Percentiles rank a stretch among this genome's conserved stretches.
phyloP scores from a whole-genome alignment of 2,329 filamentous ascomycete species.

The Arthrobotrys sphaeroides region DNA sequence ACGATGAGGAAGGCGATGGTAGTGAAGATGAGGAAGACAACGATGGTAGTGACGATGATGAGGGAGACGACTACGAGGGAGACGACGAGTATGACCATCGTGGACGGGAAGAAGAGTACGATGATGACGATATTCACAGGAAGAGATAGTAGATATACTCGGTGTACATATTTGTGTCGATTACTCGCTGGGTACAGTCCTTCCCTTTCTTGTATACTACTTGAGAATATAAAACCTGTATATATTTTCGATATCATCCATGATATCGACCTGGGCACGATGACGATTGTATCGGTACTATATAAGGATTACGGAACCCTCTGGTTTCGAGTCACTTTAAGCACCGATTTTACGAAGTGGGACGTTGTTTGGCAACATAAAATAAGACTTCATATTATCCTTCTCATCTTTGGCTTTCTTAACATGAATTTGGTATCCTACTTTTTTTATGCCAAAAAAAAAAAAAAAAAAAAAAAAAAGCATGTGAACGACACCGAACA shows the following conservation, averaged over 20 bases:
- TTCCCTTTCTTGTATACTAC: slow-evolving; percentile 17
- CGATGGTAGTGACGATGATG: slow-evolving; percentile 37
- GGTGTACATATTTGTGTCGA: not conserved
- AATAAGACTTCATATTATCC: slow-evolving; percentile 55
- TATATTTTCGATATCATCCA: slow-evolving; percentile 7
- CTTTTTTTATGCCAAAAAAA: slow-evolving; percentile 40
- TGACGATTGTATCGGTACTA: not conserved
- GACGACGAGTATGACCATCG: slow-evolving; percentile 2
- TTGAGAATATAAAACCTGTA: slow-evolving; percentile 16
- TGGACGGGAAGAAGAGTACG: slow-evolving; percentile 1
- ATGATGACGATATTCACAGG: slow-evolving; percentile 1
- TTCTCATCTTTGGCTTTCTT: slow-evolving; percentile 53
- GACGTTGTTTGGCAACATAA: slow-evolving; percentile 32
- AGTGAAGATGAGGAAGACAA: slow-evolving; percentile 67
- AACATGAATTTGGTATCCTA: slow-evolving; percentile 2
- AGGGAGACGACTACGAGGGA: not conserved
- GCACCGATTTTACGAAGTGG: not conserved
- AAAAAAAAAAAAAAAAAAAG: slow-evolving; percentile 21
- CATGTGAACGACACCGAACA: slow-evolving; percentile 11
- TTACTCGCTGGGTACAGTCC: not conserved
- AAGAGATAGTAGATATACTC: not conserved
- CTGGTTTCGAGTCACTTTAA: not conserved
- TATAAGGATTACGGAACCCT: not conserved
- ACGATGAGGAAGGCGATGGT: slow-evolving; percentile 70
- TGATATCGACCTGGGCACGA: too few species aligned